Base-by-base conservation (phyloP, 495 filamentous ascomycete genomes). In the Cladorrhinum samala region DNA sequence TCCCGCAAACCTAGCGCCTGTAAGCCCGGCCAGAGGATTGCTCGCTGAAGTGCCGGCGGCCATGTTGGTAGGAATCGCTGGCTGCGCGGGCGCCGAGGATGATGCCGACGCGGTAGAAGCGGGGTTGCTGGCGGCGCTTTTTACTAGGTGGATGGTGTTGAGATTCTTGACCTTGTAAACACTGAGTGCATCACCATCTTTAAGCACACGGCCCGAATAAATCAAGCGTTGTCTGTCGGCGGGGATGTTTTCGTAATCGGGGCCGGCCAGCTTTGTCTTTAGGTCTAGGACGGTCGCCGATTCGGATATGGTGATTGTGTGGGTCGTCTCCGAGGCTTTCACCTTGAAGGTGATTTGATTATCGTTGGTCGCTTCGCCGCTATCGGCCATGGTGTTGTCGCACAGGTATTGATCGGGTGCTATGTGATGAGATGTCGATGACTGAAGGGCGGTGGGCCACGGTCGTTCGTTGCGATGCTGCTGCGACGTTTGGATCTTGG, bases 61-160 rank as follows among this genome's bases (percentile, higher is more conserved):
- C 63, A 99, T 84, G 64, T 95, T 97, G 19, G 85, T 83, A 27
- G 93, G 93, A 5, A 96, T 83, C 24, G 83, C 70, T 18, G 80
- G 69, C 1, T 78, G 67, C 8, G 78, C 74, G 13, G 81, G 67
- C 14, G 79, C 58, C 16, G 79, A 62, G 11, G 80, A 64, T 11
- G 79, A 65, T 30, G 76, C 72, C 23, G 36, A 40, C 25, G 82
- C 67, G 13, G 79, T 80, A 53, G 86, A 80, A 16, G 84, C 77
- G 51, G 83, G 80, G 66, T 96, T 96, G 76, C 92, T 97, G 20
- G 85, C 86, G 25, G 94, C 94, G 59, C 89, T 89, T 70, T 94
- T 95, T 50, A 99, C 94, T 62, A 99, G 77, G 68, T 99, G 94
- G 54, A 97, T 82, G 8, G 93, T 96, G 64, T 96, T 89, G n/a